Evolutionary conservation across 2,329 filamentous ascomycete species (phyloP).

Genomic region (Microcera coccophila): DNA sequence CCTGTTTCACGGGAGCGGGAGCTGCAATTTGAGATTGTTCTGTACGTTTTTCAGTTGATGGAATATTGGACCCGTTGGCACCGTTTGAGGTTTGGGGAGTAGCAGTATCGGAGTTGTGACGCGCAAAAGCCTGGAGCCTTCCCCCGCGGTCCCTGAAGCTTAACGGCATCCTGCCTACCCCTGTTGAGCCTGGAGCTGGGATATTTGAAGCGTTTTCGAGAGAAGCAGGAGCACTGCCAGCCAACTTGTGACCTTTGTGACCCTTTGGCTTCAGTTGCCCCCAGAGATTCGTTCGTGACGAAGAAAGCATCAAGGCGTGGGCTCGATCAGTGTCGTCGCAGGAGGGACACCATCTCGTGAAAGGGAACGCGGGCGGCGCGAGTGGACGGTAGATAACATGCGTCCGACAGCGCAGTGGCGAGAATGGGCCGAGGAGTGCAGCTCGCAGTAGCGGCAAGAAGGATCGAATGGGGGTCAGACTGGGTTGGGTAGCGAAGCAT

Average conservation of each 20-base stretch:
- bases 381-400: slow-evolving; percentile 1
- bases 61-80: not conserved
- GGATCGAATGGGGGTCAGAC: not conserved
- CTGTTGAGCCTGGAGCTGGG: not conserved
- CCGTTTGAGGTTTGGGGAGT: not conserved
- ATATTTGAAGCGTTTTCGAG: slow-evolving; percentile 1
- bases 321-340: slow-evolving; percentile 4
- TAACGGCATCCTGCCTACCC: slow-evolving; percentile 24
- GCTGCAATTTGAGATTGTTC: slow-evolving; percentile 9
- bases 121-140: slow-evolving; percentile 32
- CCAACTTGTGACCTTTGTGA: slow-evolving; percentile 7
- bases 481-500: not conserved
- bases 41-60: slow-evolving; percentile 13
- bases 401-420: not conserved
- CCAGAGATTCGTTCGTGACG: slow-evolving; percentile 10
- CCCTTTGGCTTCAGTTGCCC: slow-evolving; percentile 9
- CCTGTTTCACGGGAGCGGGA: slow-evolving; percentile 15
- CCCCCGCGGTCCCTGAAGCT: slow-evolving; percentile 31
- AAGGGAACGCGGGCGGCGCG: slow-evolving; percentile 3
- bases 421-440: not conserved
- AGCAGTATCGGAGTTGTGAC: slow-evolving; percentile 20
- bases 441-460: not conserved
- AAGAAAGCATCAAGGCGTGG: slow-evolving; percentile 12
- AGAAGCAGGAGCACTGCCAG: slow-evolving; percentile 4
- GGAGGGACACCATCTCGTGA: slow-evolving; percentile 10